Evolutionary conservation across 2,329 filamentous ascomycete species (phyloP).

Genomic region (Tolypocladium endophyticum): DNA sequence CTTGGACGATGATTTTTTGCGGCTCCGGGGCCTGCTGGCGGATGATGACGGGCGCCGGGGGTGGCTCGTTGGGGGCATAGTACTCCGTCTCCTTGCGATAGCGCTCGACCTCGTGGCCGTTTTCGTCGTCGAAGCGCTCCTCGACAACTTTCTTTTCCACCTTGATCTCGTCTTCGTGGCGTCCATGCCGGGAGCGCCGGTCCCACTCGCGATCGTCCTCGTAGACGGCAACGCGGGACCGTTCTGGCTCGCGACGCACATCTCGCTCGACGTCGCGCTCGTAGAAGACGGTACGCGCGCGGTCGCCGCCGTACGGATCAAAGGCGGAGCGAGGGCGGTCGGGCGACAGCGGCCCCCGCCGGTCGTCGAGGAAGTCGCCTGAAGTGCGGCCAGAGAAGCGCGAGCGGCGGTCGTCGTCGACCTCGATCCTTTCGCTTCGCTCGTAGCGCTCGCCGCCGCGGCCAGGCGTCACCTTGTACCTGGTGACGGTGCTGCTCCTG

Average conservation of each 20-base stretch:
- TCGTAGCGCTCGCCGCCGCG: conserved; percentile 28
- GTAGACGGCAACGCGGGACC: conserved; percentile 22
- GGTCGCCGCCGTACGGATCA: conserved; percentile 28
- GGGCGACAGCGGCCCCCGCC: conserved; percentile 25
- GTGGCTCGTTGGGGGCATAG: conserved; percentile 40
- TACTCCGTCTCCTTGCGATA: conserved; percentile 55
- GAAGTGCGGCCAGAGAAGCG: conserved; percentile 31
- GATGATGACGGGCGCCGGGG: conserved; percentile 43
- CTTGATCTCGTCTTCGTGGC: conserved; percentile 40
- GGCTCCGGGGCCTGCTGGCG: conserved; percentile 43
- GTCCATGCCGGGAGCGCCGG: conserved; percentile 25
- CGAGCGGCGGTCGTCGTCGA: conserved; percentile 35
- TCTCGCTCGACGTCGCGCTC: conserved; percentile 33
- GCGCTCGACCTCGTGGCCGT: conserved; percentile 42
- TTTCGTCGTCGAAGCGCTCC: conserved; percentile 35
- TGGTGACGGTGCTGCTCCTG: conserved; percentile 36
- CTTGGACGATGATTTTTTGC: conserved; percentile 51
- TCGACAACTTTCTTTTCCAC: conserved; percentile 40
- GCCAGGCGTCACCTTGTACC: conserved; percentile 38
- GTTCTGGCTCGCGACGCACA: conserved; percentile 14
- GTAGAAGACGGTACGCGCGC: conserved; percentile 29
- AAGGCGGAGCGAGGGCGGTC: conserved; percentile 42
- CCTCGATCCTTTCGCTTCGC: conserved; percentile 26
- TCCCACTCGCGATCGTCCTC: conserved; percentile 35
- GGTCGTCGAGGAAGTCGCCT: conserved; percentile 32